phyloP scores from a whole-genome alignment of 805 yeast genomes.

The Yarrowia sp. region DNA sequence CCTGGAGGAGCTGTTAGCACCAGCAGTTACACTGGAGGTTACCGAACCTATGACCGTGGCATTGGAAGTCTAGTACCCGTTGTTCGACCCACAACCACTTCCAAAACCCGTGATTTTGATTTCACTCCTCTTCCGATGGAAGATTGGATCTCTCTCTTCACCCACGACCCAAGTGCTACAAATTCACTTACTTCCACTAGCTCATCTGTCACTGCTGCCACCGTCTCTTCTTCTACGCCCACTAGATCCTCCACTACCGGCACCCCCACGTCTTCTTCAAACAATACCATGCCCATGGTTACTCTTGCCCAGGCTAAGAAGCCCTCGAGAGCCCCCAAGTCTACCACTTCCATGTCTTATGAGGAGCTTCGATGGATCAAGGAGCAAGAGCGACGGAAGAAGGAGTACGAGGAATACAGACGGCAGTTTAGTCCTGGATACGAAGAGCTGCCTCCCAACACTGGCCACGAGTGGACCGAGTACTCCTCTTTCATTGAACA shows the following conservation, averaged over 20 bases:
- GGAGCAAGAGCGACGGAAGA: neutral
- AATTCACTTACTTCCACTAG: neutral
- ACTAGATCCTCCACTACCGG: neutral
- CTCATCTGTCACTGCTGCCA: neutral
- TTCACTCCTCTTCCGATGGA: conserved; percentile 16
- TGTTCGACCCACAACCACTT: neutral
- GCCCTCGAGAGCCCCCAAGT: neutral
- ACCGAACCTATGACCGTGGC: neutral
- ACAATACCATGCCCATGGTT: neutral
- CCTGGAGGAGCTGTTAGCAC: neutral
- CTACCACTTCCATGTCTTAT: neutral
- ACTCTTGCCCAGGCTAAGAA: neutral
- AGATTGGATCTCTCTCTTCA: conserved; percentile 2
- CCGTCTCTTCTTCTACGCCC: neutral
- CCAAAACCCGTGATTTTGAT: neutral
- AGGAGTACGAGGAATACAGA: neutral
- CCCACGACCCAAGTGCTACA: neutral
- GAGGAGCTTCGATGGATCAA: neutral
- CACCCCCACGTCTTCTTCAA: neutral
- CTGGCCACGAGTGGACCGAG: neutral
- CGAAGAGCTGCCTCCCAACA: neutral
- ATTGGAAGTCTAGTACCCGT: neutral
- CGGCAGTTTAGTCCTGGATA: neutral
- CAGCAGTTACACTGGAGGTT: neutral
- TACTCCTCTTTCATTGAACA: neutral